These are phyloP conservation scores for Hordeum marinum DNA, from an alignment of 176 grass and related monocot genomes.

Conservation along the genomic window DNA sequence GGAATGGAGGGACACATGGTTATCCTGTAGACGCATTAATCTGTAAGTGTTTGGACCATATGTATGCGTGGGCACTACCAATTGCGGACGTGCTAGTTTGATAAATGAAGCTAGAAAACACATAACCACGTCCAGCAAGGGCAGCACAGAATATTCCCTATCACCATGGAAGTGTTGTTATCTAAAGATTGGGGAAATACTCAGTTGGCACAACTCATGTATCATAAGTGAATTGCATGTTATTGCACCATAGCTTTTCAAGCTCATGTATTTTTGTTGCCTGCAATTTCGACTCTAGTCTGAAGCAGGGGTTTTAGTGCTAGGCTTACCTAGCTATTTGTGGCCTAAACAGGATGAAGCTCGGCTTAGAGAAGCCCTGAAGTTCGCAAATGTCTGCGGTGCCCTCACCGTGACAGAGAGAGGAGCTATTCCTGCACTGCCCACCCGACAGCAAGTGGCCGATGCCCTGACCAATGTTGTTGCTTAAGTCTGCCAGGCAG, in stretches of 20 bases:
- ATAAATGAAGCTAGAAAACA: background rate
- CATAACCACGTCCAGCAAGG: background rate
- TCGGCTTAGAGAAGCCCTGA: conserved; percentile 70
- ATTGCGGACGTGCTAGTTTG: background rate
- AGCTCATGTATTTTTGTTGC: background rate
- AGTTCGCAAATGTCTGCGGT: conserved; percentile 82
- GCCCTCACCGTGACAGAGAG: conserved; percentile 83
- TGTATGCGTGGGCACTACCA: background rate
- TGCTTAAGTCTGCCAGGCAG: conserved; percentile 24
- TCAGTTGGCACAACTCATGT: background rate
- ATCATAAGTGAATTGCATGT: background rate
- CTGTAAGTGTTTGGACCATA: background rate
- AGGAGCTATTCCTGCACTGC: conserved; percentile 80
- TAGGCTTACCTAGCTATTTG: background rate
- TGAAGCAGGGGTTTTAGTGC: background rate
- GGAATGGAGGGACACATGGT: background rate
- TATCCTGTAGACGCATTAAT: background rate
- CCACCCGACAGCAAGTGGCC: conserved; percentile 68
- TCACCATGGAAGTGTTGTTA: background rate
- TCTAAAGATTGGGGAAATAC: background rate
- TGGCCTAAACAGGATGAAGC: conserved; percentile 63
- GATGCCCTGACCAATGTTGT: conserved; percentile 50
- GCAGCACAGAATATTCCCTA: background rate
- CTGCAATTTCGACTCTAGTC: background rate
- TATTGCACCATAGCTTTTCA: background rate